Base-by-base conservation (phyloP, 2,329 filamentous ascomycete species). In the Parastagonospora nodorum region DNA sequence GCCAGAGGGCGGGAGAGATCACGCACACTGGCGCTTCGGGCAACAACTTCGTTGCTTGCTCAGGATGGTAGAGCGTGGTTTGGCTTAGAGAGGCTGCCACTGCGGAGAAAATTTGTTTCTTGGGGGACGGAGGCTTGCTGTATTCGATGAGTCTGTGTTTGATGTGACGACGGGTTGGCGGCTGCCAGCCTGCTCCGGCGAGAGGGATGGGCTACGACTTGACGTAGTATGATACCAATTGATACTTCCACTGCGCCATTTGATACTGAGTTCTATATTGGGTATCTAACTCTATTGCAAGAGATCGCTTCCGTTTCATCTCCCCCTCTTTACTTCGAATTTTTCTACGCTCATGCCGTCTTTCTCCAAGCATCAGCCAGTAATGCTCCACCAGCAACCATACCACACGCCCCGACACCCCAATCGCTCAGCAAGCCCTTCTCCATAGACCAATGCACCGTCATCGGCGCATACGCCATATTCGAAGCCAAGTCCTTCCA, bases 381-480 rank as follows among this genome's bases (percentile, higher is more conserved):
- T 49, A 69, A 63, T 39, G 78, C 74, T 9, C 75, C 64, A 5
- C 74, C 75, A 24, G 76, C 72, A 15, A 87, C 70, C 48, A 74
- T 79, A 6, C 87, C 87, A 45, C 85, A 75, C 19, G 84, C 63
- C 0, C 85, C 86, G 24, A 87, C 77, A 66, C 80, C 75, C 53
- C 79, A 77, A 52, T 87, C 83, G 31, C 81, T 80, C 47, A 89
- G 72, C 8, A 85, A 69, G 53, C 63, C 65, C 31, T 57, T 55
- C 28, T 89, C 85, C 35, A 87, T 72, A 64, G 90, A 88, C 88
- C 89, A 96, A 77, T 97, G 91, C 48, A 93, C 67, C 54, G 90
- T 93, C 69, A 96, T 78, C 29, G 92, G 91, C 48, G 89, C 85
- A 85, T 90, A 96, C 29, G 88, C 86, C 55, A 84, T 68, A 74